Evolutionary conservation across 805 yeast genomes (phyloP).

Genomic region (Saccharomyces paradoxus): DNA sequence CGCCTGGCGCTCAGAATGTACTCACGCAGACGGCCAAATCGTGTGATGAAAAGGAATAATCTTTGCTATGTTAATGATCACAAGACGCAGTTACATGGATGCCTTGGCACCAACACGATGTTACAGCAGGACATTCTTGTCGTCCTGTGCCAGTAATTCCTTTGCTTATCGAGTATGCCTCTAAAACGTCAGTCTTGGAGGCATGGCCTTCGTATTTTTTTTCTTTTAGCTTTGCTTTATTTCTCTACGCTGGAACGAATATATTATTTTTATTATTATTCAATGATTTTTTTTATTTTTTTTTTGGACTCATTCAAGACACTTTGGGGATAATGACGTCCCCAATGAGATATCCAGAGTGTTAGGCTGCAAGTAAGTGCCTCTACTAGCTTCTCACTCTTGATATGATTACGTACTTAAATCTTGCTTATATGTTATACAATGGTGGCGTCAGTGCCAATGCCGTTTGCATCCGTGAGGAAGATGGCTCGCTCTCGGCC

Average conservation of each 20-base stretch:
- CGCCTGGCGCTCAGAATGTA: background rate
- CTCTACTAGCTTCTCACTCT: constrained; percentile 35
- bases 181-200: constrained; percentile 46
- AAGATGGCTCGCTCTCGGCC: constrained; percentile 87
- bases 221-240: constrained; percentile 58
- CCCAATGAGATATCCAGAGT: constrained; percentile 77
- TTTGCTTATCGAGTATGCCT: constrained; percentile 48
- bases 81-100: background rate
- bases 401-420: constrained; percentile 55
- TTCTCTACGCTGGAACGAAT: constrained; percentile 75
- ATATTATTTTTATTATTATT: constrained; percentile 35
- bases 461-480: constrained; percentile 93
- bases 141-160: constrained; percentile 37
- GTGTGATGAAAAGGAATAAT: background rate
- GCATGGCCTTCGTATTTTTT: constrained; percentile 51
- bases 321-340: constrained; percentile 43
- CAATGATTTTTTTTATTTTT: no score
- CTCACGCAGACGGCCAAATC: background rate
- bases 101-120: constrained; percentile 23
- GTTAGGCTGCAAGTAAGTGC: constrained; percentile 54
- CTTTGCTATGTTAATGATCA: no score
- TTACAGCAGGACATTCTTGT: constrained; percentile 21
- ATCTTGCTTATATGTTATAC: constrained; percentile 94
- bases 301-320: no score
- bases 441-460: constrained; percentile 98